These are phyloP conservation scores for Pythium sukuiense DNA, from an alignment of 352 stramenopile genomes.

Conservation along the genomic window DNA sequence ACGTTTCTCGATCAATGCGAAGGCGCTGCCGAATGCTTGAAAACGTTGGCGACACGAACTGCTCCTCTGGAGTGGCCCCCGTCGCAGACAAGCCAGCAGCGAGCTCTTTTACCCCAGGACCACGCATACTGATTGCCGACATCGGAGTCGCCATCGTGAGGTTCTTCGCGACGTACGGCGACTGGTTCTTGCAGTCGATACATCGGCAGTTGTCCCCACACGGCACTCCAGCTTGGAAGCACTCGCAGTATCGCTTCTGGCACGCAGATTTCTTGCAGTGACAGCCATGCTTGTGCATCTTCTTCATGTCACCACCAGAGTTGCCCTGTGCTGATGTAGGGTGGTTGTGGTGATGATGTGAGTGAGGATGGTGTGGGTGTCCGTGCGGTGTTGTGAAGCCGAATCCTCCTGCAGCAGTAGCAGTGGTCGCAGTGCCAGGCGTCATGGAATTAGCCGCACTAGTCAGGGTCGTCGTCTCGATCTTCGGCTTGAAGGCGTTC, in stretches of 20 bases:
- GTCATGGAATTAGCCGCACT: background rate
- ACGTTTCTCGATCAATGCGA: slow-evolving; percentile 66
- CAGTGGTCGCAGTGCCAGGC: background rate
- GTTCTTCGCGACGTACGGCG: slow-evolving; percentile 38
- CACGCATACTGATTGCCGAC: slow-evolving; percentile 27
- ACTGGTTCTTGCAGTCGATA: slow-evolving; percentile 86
- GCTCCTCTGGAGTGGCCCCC: slow-evolving; percentile 7
- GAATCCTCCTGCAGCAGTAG: background rate
- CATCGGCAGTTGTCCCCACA: slow-evolving; percentile 91
- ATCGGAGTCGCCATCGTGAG: slow-evolving; percentile 16
- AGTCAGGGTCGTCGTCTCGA: slow-evolving; percentile 42
- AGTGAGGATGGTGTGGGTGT: slow-evolving; percentile 13
- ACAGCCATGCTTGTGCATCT: slow-evolving; percentile 94
- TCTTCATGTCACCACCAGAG: slow-evolving; percentile 37
- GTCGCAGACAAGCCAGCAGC: slow-evolving; percentile 11
- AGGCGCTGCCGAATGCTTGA: slow-evolving; percentile 56
- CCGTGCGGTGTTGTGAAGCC: slow-evolving; percentile 26
- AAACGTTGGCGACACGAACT: slow-evolving; percentile 63
- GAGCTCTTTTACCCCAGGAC: slow-evolving; percentile 36
- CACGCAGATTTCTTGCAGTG: slow-evolving; percentile 97
- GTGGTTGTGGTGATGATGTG: slow-evolving; percentile 6
- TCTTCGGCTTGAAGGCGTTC: slow-evolving; percentile 96
- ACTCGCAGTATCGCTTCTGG: slow-evolving; percentile 98
- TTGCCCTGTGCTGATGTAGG: background rate
- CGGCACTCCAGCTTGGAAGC: slow-evolving; percentile 89